These are phyloP conservation scores for Kuraishia hungarica DNA, from an alignment of 805 yeast genomes.

Conservation along the genomic window DNA sequence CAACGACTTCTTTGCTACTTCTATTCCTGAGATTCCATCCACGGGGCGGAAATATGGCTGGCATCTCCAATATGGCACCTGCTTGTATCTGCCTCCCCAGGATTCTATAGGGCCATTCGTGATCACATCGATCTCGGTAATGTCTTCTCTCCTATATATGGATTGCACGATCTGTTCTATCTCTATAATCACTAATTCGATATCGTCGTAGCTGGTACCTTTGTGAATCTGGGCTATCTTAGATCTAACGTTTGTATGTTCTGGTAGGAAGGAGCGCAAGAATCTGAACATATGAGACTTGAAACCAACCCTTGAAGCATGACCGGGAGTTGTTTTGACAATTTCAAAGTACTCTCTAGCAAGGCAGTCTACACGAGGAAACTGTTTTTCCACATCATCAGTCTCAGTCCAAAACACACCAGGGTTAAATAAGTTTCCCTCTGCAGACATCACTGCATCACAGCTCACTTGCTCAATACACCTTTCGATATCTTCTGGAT, in stretches of 20 bases:
- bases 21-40: slow-evolving; percentile 59
- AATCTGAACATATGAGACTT: slow-evolving; percentile 89
- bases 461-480: slow-evolving; percentile 57
- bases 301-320: slow-evolving; percentile 75
- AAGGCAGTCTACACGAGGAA: slow-evolving; percentile 79
- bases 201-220: slow-evolving; percentile 33
- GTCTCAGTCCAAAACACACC: slow-evolving; percentile 66
- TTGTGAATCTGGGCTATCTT: slow-evolving; percentile 47
- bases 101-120: slow-evolving; percentile 42
- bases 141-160: slow-evolving; percentile 43
- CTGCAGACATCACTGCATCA: slow-evolving; percentile 97
- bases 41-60: slow-evolving; percentile 93
- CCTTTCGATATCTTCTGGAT: slow-evolving; percentile 73
- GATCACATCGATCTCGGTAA: slow-evolving; percentile 48
- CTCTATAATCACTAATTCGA: slow-evolving; percentile 40
- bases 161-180: slow-evolving; percentile 62
- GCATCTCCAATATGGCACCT: slow-evolving; percentile 90
- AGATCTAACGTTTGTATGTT: slow-evolving; percentile 72
- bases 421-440: slow-evolving; percentile 89
- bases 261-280: slow-evolving; percentile 69
- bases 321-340: slow-evolving; percentile 50
- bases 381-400: slow-evolving; percentile 51
- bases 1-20: slow-evolving; percentile 17
- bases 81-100: slow-evolving; percentile 80
- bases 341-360: slow-evolving; percentile 85